Evolutionary conservation across 2,329 filamentous ascomycete species (phyloP), one percentile per base, ranked within the genome.

Genomic region (Cadophora luteo-olivacea): DNA sequence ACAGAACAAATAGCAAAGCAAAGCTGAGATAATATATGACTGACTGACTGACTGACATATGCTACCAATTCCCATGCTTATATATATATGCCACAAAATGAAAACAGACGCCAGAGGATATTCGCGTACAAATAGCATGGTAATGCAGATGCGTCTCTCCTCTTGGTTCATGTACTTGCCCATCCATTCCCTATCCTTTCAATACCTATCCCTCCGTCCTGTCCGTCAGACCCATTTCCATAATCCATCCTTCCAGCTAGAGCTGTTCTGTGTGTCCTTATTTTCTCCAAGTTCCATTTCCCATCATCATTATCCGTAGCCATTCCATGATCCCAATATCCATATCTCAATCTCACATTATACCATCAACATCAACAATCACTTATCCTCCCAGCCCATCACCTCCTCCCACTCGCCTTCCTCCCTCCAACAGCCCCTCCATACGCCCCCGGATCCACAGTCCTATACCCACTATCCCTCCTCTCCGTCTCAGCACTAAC

Each of bases 371-470:
- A 54, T 36, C 51, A 24, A 38, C 16, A 51, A 33, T 45, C 51
- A 29, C 25, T 14, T 32, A 41, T 36, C 51, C 29, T 1, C 25
- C n/a, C n/a, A 61, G 25, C 6, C 41, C 14, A 16, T 70, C 38
- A 69, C 36, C 63, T 66, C 55, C 74, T 64, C 19, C 72, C 66
- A 38, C 73, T 65, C 48, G 66, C 72, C 51, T 69, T 72, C 41
- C 72, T 70, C 57, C 73, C 71, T 4, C 74, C 74, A 49, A 76
- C 72, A 11, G 74, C 72, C 1, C 77, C 77, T 7, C 72, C 77
- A 73, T 75, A 77, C 0, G 72, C 69, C 29, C 58, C 19, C 4
- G 77, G 77, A 72, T 79, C 77, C 25, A 79, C 76, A 24, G 75
- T 75, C 67, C 77, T 71, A 55, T 73, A 78, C 11, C 77, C 77